phyloP scores from a whole-genome alignment of 2,329 filamentous ascomycete species.

The Aspergillaceae sp. region DNA sequence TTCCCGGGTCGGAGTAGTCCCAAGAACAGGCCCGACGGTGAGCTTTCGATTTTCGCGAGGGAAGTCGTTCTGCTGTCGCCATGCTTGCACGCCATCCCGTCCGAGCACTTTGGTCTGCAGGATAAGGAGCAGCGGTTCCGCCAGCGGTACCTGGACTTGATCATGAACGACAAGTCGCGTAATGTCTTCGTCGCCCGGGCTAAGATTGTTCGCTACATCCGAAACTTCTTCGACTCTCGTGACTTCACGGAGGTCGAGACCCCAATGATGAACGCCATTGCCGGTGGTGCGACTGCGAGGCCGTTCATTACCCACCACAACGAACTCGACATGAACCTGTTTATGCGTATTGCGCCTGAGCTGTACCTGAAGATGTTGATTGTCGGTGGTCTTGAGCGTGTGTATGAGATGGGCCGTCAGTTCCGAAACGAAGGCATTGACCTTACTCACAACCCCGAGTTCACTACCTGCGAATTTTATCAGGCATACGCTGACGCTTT shows the following conservation, averaged over 20 bases:
- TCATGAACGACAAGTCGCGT: conserved; percentile 86
- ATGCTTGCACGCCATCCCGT: conserved; percentile 79
- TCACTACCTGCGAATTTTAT: conserved; percentile 97
- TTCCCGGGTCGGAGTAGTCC: conserved; percentile 79
- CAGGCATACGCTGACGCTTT: conserved; percentile 87
- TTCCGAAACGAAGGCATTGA: conserved; percentile 93
- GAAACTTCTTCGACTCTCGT: conserved; percentile 75
- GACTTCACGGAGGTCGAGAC: conserved; percentile 95
- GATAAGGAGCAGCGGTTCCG: conserved; percentile 90
- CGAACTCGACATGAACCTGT: conserved; percentile 88
- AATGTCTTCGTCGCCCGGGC: conserved; percentile 77
- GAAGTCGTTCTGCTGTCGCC: conserved; percentile 81
- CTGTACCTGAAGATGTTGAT: conserved; percentile 94
- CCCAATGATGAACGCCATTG: conserved; percentile 93
- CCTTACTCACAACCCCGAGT: conserved; percentile 94
- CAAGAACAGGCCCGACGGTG: conserved; percentile 79
- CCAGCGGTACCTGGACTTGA: conserved; percentile 87
- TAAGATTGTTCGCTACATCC: conserved; percentile 82
- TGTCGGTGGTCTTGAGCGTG: conserved; percentile 85
- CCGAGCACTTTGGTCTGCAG: conserved; percentile 86
- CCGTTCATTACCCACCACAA: conserved; percentile 96
- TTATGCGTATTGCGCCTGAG: conserved; percentile 89
- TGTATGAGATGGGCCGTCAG: conserved; percentile 91
- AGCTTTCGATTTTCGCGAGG: conserved; percentile 86
- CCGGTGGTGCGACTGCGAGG: conserved; percentile 89